phyloP scores from a whole-genome alignment of 2,329 filamentous ascomycete species.

The Aspergillus quadrilineatus region DNA sequence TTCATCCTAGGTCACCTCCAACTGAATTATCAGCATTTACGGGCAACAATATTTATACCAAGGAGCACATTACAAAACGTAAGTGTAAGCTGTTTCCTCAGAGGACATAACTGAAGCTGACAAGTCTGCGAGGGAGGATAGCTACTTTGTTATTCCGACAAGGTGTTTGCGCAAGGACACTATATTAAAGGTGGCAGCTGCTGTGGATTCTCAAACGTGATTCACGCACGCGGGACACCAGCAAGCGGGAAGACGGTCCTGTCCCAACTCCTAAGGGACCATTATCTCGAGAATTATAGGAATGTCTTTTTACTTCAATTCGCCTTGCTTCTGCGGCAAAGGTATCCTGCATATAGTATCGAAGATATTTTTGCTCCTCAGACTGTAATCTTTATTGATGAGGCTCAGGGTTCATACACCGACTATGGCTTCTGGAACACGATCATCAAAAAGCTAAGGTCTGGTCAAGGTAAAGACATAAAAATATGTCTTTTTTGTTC shows the following conservation, averaged over 20 bases:
- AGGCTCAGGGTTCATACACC: conserved; percentile 15
- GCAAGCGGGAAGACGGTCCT: conserved; percentile 16
- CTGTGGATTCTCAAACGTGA: conserved; percentile 11
- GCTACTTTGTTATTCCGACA: background rate
- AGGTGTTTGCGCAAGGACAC: conserved; percentile 2
- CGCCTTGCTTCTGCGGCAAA: conserved; percentile 1
- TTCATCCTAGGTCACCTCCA: background rate
- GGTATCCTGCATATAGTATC: background rate
- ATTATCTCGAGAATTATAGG: conserved; percentile 1
- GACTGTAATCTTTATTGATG: conserved; percentile 17
- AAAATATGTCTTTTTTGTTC: conserved; percentile 19
- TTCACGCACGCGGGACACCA: conserved; percentile 14
- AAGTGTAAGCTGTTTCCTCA: background rate
- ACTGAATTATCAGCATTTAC: background rate
- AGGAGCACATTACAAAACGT: background rate
- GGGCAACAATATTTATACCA: background rate
- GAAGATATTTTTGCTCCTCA: conserved; percentile 1
- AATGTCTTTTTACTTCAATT: conserved; percentile 4
- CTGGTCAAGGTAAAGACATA: conserved; percentile 6
- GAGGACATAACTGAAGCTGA: background rate
- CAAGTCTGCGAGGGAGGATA: background rate
- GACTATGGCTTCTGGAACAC: conserved; percentile 12
- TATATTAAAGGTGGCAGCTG: conserved; percentile 7
- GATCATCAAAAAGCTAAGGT: conserved; percentile 15
- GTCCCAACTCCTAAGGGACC: conserved; percentile 1